Base-by-base conservation (phyloP, 2,329 filamentous ascomycete species). In the Epichloe sylvatica region DNA sequence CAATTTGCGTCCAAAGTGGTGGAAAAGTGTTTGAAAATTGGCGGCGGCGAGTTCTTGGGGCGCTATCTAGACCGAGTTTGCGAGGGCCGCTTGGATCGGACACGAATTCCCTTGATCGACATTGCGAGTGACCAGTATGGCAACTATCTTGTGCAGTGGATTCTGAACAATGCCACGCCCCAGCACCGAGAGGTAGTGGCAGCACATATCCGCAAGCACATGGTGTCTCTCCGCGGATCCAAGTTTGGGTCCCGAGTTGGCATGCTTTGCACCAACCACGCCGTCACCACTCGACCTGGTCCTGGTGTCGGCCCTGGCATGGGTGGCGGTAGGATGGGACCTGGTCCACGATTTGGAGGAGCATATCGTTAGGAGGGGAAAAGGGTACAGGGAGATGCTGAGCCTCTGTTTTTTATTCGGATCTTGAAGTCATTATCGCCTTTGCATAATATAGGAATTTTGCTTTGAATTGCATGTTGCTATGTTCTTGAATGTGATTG, bases 1-100 rank as follows among this genome's bases (percentile, higher is more conserved):
- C 92, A 98, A 63, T 98, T 96, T 64, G 94, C 92, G 41, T 98
- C 92, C 52, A 98, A 98, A 69, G 92, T 98, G 42, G 91, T 98
- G 53, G 91, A 98, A 70, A 98, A 98, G 70, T 98, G 92, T 61
- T 80, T 98, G 57, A 98, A 98, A 73, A 94, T 98, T 69, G 88
- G 91, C 42, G 87, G 89, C 30, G 70, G 76, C 25, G 91, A 97
- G 44, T 98, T 98, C 62, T 76, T 98, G 41, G 79, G 89, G 53
- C 87, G 88, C 53, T 98, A 97, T 62, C 81, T 98, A 52, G 85
- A 94, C 64, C 84, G 90, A 53, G 89, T 98, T 53, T 97, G 90
- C 64, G 91, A 95, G 65, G 88, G 88, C 51, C 86, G 88, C 54
- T 74, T 83, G 41, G 90, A 96, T 64, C 86, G 92, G 57, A 91